Evolutionary conservation across 345 rosid species (phyloP).

Genomic region (Carallia brachiata): DNA sequence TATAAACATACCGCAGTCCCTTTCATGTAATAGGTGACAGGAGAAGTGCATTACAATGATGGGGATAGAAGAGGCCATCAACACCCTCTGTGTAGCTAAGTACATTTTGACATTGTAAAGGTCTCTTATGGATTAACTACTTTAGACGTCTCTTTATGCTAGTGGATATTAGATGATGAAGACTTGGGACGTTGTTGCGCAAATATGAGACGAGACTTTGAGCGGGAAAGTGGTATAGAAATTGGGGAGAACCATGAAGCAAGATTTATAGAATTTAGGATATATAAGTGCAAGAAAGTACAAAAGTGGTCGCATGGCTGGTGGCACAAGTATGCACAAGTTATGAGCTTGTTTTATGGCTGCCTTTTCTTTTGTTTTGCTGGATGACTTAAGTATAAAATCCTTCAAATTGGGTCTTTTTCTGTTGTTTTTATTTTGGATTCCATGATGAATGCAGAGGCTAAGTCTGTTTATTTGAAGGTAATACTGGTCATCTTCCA

Average conservation of each 20-base stretch:
- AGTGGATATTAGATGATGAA: no score
- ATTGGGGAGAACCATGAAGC: not conserved
- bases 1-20: no score
- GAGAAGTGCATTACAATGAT: no score
- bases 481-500: conserved; percentile 53
- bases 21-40: no score
- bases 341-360: not conserved
- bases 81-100: no score
- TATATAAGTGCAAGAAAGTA: not conserved
- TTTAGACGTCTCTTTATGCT: no score
- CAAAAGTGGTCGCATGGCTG: not conserved
- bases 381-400: not conserved
- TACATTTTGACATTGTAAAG: no score
- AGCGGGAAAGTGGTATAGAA: not conserved
- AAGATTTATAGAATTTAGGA: not conserved
- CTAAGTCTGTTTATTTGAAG: conserved; percentile 38
- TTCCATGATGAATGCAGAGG: conserved; percentile 2
- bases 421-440: not conserved
- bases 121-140: no score
- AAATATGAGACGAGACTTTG: not conserved
- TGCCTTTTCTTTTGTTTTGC: not conserved
- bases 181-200: no score
- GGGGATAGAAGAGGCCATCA: no score
- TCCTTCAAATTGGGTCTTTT: not conserved
- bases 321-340: not conserved